Percentiles rank a stretch among this genome's conserved stretches.
Evolutionary conservation across 2,329 filamentous ascomycete genomes (phyloP).

Genomic region (Trichoderma harzianum): DNA sequence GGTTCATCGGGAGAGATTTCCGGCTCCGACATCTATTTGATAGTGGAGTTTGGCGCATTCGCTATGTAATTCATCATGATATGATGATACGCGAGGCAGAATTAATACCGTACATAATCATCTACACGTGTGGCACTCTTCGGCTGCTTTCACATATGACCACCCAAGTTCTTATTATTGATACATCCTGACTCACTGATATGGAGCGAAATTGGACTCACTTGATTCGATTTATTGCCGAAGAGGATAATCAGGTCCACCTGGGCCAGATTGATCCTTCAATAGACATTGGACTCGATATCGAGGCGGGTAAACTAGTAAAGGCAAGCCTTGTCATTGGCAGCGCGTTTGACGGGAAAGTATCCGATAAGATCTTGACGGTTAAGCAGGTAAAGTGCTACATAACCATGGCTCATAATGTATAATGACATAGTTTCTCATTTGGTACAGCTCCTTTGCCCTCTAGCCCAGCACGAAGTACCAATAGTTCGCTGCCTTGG

Average conservation of each 20-base stretch:
- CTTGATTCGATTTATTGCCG: not conserved
- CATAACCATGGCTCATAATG: not conserved
- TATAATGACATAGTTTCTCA: not conserved
- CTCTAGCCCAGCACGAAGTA: not conserved
- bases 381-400: not conserved
- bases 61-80: not conserved
- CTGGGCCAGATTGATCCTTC: not conserved
- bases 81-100: not conserved
- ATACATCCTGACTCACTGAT: not conserved
- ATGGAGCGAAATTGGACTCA: not conserved
- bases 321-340: not conserved
- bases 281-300: not conserved
- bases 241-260: not conserved
- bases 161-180: not conserved
- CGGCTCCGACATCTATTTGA: not conserved
- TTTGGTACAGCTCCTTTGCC: not conserved
- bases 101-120: not conserved
- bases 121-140: not conserved
- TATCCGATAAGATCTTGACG: not conserved
- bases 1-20: not conserved
- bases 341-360: not conserved
- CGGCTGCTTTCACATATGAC: not conserved
- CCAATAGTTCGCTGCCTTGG: not conserved
- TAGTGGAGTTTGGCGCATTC: not conserved
- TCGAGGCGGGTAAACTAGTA: not conserved